phyloP scores from a whole-genome alignment of 805 yeast genomes.

The Candida silvatica region DNA sequence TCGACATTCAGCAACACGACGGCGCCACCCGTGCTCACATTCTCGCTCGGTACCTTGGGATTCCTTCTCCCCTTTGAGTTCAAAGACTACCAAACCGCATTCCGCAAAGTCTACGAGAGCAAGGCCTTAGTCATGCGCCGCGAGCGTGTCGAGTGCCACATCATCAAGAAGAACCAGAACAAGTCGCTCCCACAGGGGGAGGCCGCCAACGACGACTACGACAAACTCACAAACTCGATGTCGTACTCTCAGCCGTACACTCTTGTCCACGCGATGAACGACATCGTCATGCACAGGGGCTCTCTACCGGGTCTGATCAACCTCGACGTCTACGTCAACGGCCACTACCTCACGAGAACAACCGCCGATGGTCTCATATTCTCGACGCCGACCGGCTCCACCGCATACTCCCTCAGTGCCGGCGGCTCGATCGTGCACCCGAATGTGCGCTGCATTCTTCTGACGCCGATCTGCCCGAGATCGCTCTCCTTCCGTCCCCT shows the following conservation, averaged over 20 bases:
- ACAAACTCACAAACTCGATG: slow-evolving; percentile 7
- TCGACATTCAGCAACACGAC: slow-evolving; percentile 59
- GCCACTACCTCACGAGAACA: slow-evolving; percentile 77
- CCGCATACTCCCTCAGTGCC: slow-evolving; percentile 82
- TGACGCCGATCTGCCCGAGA: slow-evolving; percentile 90
- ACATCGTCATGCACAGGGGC: slow-evolving; percentile 82
- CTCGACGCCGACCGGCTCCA: slow-evolving; percentile 91
- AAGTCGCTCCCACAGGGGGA: slow-evolving; percentile 2
- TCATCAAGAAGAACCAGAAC: slow-evolving; percentile 25
- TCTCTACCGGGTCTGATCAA: slow-evolving; percentile 78
- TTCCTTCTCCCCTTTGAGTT: slow-evolving; percentile 84
- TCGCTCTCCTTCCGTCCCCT: slow-evolving; percentile 87
- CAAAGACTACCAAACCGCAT: slow-evolving; percentile 47
- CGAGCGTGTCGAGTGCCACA: slow-evolving; percentile 71
- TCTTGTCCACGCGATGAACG: slow-evolving; percentile 83
- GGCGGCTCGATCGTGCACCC: slow-evolving; percentile 96
- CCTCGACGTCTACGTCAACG: slow-evolving; percentile 79
- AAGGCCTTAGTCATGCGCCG: slow-evolving; percentile 69
- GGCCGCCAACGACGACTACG: background rate
- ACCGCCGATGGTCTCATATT: slow-evolving; percentile 86
- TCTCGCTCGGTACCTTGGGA: slow-evolving; percentile 87
- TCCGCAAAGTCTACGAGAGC: slow-evolving; percentile 56
- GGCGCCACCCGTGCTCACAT: slow-evolving; percentile 86
- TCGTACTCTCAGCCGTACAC: slow-evolving; percentile 7
- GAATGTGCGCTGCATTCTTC: slow-evolving; percentile 65